Evolutionary conservation across 345 rosid species (phyloP).

Genomic region (Draba incana): DNA sequence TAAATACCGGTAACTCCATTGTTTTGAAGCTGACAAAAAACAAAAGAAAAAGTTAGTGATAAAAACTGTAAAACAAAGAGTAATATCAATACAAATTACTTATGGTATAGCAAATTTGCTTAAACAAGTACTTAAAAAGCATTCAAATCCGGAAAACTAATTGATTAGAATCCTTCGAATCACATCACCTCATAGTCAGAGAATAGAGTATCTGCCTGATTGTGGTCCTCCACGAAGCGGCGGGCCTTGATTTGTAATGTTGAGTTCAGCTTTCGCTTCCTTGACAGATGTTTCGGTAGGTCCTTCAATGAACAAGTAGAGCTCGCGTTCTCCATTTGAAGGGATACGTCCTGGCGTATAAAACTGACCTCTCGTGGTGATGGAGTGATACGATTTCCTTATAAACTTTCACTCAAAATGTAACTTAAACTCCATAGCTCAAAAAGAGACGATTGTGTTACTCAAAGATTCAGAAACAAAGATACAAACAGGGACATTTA

Average conservation of each 20-base stretch:
- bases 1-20: not conserved
- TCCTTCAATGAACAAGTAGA: conserved; percentile 79
- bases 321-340: conserved; percentile 77
- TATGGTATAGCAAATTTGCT: too few species aligned
- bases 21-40: conserved; percentile 13
- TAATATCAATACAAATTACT: not conserved
- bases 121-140: not conserved
- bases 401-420: too few species aligned
- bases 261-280: conserved; percentile 75
- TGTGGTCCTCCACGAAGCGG: conserved; percentile 80
- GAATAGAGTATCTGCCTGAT: conserved; percentile 77
- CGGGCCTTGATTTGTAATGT: conserved; percentile 63
- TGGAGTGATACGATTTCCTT: too few species aligned
- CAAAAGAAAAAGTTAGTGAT: not conserved
- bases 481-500: too few species aligned
- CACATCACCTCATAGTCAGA: conserved; percentile 50
- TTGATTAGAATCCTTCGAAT: conserved; percentile 29
- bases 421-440: too few species aligned
- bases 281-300: conserved; percentile 78
- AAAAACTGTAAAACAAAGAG: not conserved
- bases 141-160: not conserved
- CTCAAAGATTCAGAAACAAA: too few species aligned
- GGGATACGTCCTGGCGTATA: conserved; percentile 55
- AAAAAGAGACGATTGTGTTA: too few species aligned
- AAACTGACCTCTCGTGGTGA: conserved; percentile 79